Evolutionary conservation across 2,329 filamentous ascomycete species (phyloP).

Genomic region (Polytolypa hystricis): DNA sequence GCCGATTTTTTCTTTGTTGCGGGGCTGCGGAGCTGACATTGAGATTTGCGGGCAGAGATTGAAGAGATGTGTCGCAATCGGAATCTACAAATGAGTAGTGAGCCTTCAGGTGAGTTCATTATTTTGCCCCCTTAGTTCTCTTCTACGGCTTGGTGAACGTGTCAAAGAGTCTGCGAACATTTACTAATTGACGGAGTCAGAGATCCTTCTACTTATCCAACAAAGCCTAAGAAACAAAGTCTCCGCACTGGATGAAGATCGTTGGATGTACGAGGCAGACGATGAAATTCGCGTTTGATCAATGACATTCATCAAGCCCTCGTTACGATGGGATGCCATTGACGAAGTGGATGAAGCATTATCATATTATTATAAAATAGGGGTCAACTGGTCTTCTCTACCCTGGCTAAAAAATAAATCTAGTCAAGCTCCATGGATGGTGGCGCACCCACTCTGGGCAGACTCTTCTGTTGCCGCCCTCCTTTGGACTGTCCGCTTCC

Average conservation of each 20-base stretch:
- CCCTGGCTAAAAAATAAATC: too few relatives aligned
- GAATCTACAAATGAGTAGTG: slow-evolving; percentile 43
- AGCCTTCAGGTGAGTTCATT: slow-evolving; percentile 50
- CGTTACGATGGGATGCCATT: too few relatives aligned
- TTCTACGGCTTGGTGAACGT: neutral
- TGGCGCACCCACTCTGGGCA: slow-evolving; percentile 38
- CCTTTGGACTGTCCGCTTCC: slow-evolving; percentile 37
- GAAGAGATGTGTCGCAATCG: slow-evolving; percentile 29
- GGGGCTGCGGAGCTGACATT: slow-evolving; percentile 6
- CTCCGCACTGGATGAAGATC: slow-evolving; percentile 64
- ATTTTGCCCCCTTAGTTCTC: slow-evolving; percentile 7
- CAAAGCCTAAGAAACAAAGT: slow-evolving; percentile 63
- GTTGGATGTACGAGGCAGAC: slow-evolving; percentile 81
- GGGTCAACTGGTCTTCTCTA: too few relatives aligned
- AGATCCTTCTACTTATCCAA: slow-evolving; percentile 58
- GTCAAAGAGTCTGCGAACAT: slow-evolving; percentile 4
- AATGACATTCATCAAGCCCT: neutral
- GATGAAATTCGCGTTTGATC: slow-evolving; percentile 31
- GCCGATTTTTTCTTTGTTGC: neutral
- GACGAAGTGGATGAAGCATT: too few relatives aligned
- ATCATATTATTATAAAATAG: too few relatives aligned
- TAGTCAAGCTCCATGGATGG: slow-evolving; percentile 36
- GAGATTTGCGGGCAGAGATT: slow-evolving; percentile 29
- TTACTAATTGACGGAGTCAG: slow-evolving; percentile 29
- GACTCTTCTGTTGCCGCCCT: slow-evolving; percentile 18